Base-by-base conservation (phyloP, 305 asterid species). In the Fraxinus angustifolia region DNA sequence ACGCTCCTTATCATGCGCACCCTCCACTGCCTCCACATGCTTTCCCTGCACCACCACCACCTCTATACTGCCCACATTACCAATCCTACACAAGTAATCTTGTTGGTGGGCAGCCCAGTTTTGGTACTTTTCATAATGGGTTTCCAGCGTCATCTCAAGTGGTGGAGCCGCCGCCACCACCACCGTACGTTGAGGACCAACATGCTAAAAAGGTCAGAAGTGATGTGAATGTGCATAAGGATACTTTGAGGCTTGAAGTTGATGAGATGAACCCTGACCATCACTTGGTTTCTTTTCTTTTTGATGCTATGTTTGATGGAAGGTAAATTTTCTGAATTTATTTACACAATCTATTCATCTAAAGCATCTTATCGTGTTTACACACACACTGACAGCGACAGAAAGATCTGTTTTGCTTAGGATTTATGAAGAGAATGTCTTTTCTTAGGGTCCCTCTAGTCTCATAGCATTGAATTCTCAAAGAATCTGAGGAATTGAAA, bases 271-370 rank as follows among this genome's bases (percentile, higher is more conserved):
- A 87, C 80, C 90, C 90, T 50, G 91, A 90, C 86, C 89, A 83
- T 35, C 81, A 76, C 81, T 83, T 92, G 93, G 87, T 92, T 78
- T 87, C 94, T 58, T 92, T 92, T 77, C 88, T 91, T 30, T 91
- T 92, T 80, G 97, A 92, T 87, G 97, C 97, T 42, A 77, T 92
- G 84, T 87, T 88, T 78, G 97, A 92, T 83, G 97, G 97, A 14
- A 88, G 91, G 94, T 91, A 71, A 75, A 83, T 31, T 23, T 62
- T 50, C 73, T 72, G 8, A 26, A 0, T 36, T 2, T 8, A 26
- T 60, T 0, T 77, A 14, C 68, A 45, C 26, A 31, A 33, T 74
- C 34, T 68, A 19, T 62, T 40, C 65, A 17, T 81, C 8, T 53
- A 60, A 42, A 38, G 33, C 70, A 60, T 7, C 33, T 65, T 67